Evolutionary conservation across 2,329 filamentous ascomycete genomes (phyloP), one percentile per base, ranked within the genome.

Genomic region (Aureobasidium melanogenum): DNA sequence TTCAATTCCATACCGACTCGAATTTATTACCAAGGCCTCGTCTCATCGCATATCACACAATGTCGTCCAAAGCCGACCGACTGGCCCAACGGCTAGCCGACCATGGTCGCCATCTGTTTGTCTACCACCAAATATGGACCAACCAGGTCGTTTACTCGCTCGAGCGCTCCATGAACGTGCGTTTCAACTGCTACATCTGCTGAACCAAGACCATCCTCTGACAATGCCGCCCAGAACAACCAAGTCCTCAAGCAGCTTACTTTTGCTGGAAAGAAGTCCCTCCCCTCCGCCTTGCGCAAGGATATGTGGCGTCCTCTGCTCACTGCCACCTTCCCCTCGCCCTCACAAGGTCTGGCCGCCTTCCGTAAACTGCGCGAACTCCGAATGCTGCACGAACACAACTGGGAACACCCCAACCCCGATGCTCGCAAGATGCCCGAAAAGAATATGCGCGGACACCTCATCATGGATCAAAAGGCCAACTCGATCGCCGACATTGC

Each of bases 121-220:
- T 81, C 68, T 87, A 85, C 73, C 78, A 79, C 67, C 80, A 87
- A 70, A 75, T 83, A 66, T 78, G 79, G 64, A 86, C 84, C 38
- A 84, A 85, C 63, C 84, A 87, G 72, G 80, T 86, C 65, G 74
- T 87, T 60, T 87, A 87, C 72, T 86, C 84, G 24, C 72, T 87
- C 64, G 79, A 78, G 43, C 78, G 80, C 57, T 75, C 78, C 57
- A 70, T 86, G 48, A 76, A 84, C 65, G 83, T 85, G 74, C 66
- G 76, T 62, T 15, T 10, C 44, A 15, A 12, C n/a, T 14, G 26
- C 50, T 58, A n/a, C 54, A 47, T 26, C 55, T 24, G 54, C n/a
- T 4, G 38, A 50, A 41, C 44, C 55, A 57, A 65, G 14, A 63
- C 30, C 22, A 46, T 15, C 15, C 41, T n/a, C 46, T 58, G n/a